Evolutionary conservation across 2,329 filamentous ascomycete species (phyloP), one percentile per base, ranked within the genome.

Genomic region (Mollisiaceae sp.): DNA sequence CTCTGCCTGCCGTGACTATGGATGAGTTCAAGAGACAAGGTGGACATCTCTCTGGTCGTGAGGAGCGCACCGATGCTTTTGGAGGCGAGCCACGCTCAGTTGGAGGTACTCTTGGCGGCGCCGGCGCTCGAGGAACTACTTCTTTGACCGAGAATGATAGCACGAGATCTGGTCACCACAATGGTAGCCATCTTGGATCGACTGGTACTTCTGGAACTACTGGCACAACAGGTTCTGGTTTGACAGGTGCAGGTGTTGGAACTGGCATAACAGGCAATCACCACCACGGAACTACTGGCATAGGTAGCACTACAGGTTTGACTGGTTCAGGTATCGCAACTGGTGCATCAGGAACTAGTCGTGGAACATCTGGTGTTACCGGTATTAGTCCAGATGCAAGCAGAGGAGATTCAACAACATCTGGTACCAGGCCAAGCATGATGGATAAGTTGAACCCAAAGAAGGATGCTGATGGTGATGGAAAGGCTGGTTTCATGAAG

Each of bases 1-100:
- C 85, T 2, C 81, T 92, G 0, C 89, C 90, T 1, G 77, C 85
- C 12, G 87, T 91, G 75, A 86, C 81, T 41, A 82, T 92, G 75
- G 79, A 82, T 0, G 89, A 93, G 71, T 92, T 90, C 75, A 78
- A 76, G 78, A 75, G 78, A 65, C 76, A 83, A 60, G 86, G 86
- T 15, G 86, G 86, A 52, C 77, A 78, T 1, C 76, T 90, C 0
- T 76, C 77, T 12, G 85, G 87, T 2, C 80, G 83, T 41, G 82
- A 85, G 50, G 82, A 86, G 73, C 82, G 83, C 18, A 81, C 85
- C 57, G 85, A 87, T 59, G 84, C 84, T 43, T 90, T 88, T 65
- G 82, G 85, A 50, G 89, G 89, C 12, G 87, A 88, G 68, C 88
- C 88, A 4, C 81, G 82, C 70, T 77, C 80, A 64, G 78, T 84